A percentile compares a stretch with the other conserved stretches of the same genome.
Evolutionary conservation across 129 eudicot genomes (phyloP).

Genomic region (Heracleum sosnowskyi): DNA sequence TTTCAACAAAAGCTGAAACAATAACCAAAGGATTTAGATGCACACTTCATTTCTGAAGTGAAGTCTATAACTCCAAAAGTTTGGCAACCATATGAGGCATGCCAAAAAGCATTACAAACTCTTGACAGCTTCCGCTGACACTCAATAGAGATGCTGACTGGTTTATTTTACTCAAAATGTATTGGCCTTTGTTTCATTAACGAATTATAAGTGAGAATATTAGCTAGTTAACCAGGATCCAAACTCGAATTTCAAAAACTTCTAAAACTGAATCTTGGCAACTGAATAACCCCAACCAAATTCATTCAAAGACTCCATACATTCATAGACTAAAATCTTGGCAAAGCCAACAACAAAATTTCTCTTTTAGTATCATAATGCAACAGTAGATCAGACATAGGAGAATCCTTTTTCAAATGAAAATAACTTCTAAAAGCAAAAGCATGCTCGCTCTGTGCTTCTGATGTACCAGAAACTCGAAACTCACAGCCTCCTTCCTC

Average conservation of each 20-base stretch:
- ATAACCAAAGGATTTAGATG: no score
- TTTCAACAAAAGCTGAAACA: no score
- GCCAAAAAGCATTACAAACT: no score
- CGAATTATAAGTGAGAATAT: background rate
- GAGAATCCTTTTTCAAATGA: background rate
- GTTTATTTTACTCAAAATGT: no score
- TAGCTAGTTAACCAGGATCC: background rate
- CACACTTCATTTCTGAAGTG: no score
- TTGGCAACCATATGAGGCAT: no score
- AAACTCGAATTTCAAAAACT: no score
- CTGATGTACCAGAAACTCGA: background rate
- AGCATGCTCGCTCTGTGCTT: background rate
- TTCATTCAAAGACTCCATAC: background rate
- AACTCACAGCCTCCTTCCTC: constrained; percentile 51
- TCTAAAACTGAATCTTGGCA: no score
- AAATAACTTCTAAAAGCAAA: background rate
- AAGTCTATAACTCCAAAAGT: no score
- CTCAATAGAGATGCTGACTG: no score
- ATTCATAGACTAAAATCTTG: background rate
- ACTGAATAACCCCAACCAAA: background rate
- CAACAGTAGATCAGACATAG: background rate
- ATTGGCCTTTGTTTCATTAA: no score
- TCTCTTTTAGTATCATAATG: background rate
- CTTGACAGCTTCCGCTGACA: no score
- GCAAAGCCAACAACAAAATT: background rate